These are phyloP conservation scores for Musa acuminata DNA, from an alignment of 176 grass and related monocot species.

Conservation along the genomic window DNA sequence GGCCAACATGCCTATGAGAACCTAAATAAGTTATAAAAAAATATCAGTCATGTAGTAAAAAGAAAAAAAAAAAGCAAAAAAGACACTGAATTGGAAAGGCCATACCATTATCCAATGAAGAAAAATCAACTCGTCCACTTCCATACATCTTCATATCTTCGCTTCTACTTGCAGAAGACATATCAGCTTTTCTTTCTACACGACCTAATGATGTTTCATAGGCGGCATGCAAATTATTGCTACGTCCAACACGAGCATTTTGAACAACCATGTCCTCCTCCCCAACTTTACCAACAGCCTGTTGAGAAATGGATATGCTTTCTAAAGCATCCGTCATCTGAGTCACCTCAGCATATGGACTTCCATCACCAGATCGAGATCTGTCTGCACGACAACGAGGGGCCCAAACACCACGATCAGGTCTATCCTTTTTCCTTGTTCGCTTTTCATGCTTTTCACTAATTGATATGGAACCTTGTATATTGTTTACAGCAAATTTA, in stretches of 20 bases:
- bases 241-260: not conserved
- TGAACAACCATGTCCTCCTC: slow-evolving; percentile 3
- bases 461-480: slow-evolving; percentile 6
- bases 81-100: not conserved
- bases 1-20: slow-evolving; percentile 2
- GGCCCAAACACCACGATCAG: slow-evolving; percentile 26
- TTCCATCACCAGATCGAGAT: slow-evolving; percentile 17
- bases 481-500: slow-evolving; percentile 2
- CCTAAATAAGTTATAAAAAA: not conserved
- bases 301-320: not conserved
- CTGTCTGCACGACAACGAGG: slow-evolving; percentile 17
- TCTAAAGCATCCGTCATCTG: slow-evolving; percentile 15
- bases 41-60: not conserved
- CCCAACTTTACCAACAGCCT: not conserved
- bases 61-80: not conserved
- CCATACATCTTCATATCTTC: slow-evolving; percentile 9
- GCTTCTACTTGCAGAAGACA: slow-evolving; percentile 2
- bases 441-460: slow-evolving; percentile 17
- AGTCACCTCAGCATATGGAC: not conserved
- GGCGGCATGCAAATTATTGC: not conserved
- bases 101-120: slow-evolving; percentile 9
- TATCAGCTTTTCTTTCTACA: slow-evolving; percentile 13
- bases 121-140: not conserved
- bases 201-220: slow-evolving; percentile 5
- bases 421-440: slow-evolving; percentile 21